phyloP scores from a whole-genome alignment of 331 rosid species.

The Malus hybrid region DNA sequence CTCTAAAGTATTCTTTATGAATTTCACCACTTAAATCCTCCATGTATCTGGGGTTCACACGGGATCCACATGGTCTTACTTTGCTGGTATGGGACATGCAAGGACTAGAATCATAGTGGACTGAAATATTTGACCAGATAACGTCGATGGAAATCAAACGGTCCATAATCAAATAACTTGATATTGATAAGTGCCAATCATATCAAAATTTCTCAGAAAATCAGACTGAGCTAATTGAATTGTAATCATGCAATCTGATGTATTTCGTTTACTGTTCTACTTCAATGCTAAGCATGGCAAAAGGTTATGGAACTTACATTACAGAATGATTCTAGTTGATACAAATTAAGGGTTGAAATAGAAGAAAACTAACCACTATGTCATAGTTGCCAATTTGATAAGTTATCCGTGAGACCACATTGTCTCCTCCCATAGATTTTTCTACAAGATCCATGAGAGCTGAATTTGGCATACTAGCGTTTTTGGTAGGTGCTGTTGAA shows the following conservation, averaged over 20 bases:
- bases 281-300: background rate
- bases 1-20: background rate
- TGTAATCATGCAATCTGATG: background rate
- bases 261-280: background rate
- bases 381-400: constrained; percentile 24
- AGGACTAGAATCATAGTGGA: background rate
- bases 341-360: background rate
- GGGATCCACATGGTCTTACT: background rate
- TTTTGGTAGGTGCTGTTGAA: constrained; percentile 6
- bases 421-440: constrained; percentile 13
- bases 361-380: constrained; percentile 26
- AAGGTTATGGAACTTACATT: background rate
- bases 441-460: constrained; percentile 22
- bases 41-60: background rate
- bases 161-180: background rate
- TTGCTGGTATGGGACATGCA: background rate
- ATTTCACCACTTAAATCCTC: background rate
- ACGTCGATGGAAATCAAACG: background rate
- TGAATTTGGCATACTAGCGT: constrained; percentile 1
- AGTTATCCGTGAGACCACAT: constrained; percentile 15
- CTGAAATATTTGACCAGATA: background rate
- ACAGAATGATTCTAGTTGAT: background rate
- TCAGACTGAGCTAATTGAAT: background rate
- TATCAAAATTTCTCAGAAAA: background rate
- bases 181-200: background rate